Evolutionary conservation across 257 asterid genomes (phyloP).

Genomic region (Lycium ferocissimum): DNA sequence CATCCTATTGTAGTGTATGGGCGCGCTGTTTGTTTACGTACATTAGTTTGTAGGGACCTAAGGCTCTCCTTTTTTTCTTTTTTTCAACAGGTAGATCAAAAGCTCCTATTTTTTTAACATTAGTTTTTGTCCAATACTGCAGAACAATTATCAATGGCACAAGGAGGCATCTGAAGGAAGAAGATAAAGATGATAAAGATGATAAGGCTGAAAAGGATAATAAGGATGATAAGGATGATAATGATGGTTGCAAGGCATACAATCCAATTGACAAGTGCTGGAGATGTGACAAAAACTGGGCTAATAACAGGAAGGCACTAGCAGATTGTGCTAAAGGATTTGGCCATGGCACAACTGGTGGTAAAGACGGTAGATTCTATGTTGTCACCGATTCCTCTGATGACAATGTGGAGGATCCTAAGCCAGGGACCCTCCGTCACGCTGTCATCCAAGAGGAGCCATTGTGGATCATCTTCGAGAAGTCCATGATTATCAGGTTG

Average conservation of each 20-base stretch:
- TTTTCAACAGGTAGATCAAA: background rate
- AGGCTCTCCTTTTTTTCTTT: too few species aligned
- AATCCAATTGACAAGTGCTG: constrained; percentile 80
- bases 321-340: constrained; percentile 71
- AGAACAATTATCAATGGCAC: constrained; percentile 30
- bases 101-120: background rate
- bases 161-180: constrained; percentile 45
- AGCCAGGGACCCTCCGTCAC: constrained; percentile 61
- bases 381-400: constrained; percentile 59
- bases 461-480: constrained; percentile 59
- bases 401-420: constrained; percentile 41
- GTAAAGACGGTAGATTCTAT: constrained; percentile 51
- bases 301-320: constrained; percentile 53
- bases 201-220: background rate
- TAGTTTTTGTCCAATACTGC: constrained; percentile 7
- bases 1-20: background rate
- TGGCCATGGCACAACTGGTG: constrained; percentile 60
- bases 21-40: background rate
- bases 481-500: constrained; percentile 49
- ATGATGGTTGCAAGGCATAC: constrained; percentile 49
- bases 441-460: constrained; percentile 62
- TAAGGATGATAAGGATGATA: background rate
- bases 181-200: background rate
- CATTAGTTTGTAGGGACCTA: background rate
- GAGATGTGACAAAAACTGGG: constrained; percentile 72